Evolutionary conservation across 2,329 filamentous ascomycete species (phyloP).

Genomic region (Verticillium nubilum): DNA sequence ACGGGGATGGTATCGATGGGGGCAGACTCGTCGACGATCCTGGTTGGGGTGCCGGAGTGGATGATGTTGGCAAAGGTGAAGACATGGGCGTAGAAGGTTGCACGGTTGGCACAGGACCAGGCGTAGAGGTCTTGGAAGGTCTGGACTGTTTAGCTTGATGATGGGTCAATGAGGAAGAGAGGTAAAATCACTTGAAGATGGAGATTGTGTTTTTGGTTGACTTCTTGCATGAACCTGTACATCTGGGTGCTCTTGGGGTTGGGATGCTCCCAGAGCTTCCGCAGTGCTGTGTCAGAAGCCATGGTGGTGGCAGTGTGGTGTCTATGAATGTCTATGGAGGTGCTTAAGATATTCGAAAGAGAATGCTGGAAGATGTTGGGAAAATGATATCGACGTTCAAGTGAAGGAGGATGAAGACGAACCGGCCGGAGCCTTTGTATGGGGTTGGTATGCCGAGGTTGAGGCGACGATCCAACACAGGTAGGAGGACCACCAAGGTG

Average conservation of each 20-base stretch:
- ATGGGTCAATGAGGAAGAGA: neutral
- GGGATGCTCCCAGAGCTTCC: constrained; percentile 65
- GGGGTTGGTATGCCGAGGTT: neutral
- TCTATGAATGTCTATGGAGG: neutral
- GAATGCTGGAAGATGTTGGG: too few relatives aligned
- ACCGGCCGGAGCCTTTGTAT: neutral
- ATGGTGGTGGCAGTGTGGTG: constrained; percentile 13
- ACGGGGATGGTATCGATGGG: constrained; percentile 66
- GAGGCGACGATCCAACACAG: neutral
- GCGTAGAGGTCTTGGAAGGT: constrained; percentile 65
- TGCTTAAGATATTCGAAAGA: too few relatives aligned
- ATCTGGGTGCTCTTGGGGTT: constrained; percentile 57
- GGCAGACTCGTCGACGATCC: constrained; percentile 62
- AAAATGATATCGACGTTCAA: too few relatives aligned
- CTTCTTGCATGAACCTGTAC: constrained; percentile 59
- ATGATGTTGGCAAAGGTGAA: constrained; percentile 58
- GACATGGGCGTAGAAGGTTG: constrained; percentile 60
- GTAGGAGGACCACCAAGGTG: neutral
- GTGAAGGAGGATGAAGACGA: neutral
- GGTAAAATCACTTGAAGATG: constrained; percentile 50
- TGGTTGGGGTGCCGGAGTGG: constrained; percentile 52
- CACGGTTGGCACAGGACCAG: constrained; percentile 59
- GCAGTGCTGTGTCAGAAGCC: constrained; percentile 34
- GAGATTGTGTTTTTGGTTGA: constrained; percentile 53
- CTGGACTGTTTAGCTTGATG: constrained; percentile 25